Conservation (phyloP, 1,284 basidiomycete species). For the Ceraceosorus bombacis region DNA sequence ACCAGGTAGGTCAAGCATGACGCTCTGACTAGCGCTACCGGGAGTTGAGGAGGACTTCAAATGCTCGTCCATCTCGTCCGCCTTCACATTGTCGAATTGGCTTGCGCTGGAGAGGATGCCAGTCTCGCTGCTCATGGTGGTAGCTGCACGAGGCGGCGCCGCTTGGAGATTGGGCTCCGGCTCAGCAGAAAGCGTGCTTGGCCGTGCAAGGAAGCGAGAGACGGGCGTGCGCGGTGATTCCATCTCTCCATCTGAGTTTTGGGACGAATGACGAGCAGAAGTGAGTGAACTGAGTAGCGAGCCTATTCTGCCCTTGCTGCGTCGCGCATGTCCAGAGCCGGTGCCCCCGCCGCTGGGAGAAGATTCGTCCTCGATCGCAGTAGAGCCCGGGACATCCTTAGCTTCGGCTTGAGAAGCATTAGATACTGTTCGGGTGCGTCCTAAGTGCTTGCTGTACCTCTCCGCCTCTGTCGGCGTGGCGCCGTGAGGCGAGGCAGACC, state of each 20-base stretch:
- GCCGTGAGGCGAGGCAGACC: neutral
- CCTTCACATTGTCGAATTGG: neutral
- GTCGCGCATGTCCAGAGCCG: neutral
- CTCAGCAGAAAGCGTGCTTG: neutral
- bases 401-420: neutral
- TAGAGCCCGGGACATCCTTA: neutral
- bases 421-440: neutral
- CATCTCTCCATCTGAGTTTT: neutral
- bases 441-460: neutral
- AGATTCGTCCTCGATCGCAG: neutral
- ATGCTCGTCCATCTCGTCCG: neutral
- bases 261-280: neutral
- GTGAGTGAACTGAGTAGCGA: neutral
- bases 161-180: neutral
- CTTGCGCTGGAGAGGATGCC: neutral
- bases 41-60: neutral
- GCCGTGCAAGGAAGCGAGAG: neutral
- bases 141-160: constrained; percentile 1
- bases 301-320: neutral
- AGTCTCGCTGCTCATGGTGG: constrained; percentile 10
- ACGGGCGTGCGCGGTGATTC: neutral
- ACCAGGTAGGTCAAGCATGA: neutral
- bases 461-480: neutral
- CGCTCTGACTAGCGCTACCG: neutral
- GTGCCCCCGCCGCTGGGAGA: neutral